phyloP scores from a whole-genome alignment of 2,329 filamentous ascomycete genomes.

The Colletotrichum australisinense region DNA sequence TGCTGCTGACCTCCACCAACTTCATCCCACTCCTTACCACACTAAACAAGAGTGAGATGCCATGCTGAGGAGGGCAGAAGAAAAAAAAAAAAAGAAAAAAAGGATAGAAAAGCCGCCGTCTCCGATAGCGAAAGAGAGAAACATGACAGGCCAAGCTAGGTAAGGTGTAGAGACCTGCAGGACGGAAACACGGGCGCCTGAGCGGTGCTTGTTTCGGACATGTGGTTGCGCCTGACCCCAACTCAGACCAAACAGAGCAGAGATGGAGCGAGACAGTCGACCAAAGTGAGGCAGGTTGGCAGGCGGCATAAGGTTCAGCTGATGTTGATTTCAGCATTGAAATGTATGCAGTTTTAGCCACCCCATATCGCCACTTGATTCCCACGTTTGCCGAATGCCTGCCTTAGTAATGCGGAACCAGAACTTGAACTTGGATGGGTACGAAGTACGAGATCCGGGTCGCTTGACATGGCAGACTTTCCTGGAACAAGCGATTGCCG shows the following conservation, averaged over 20 bases:
- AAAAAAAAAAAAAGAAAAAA: neutral
- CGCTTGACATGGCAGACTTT: neutral
- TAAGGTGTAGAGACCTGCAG: slow-evolving; percentile 21
- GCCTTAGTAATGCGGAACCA: neutral
- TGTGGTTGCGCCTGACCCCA: slow-evolving; percentile 24
- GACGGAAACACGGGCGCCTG: slow-evolving; percentile 31
- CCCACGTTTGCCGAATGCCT: neutral
- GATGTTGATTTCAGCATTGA: slow-evolving; percentile 32
- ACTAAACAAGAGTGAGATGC: neutral
- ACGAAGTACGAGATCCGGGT: neutral
- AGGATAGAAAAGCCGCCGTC: neutral
- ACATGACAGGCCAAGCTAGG: slow-evolving; percentile 19
- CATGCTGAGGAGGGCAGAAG: slow-evolving; percentile 6
- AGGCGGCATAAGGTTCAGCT: slow-evolving; percentile 24
- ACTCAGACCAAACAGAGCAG: slow-evolving; percentile 15
- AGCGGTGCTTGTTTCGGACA: slow-evolving; percentile 32
- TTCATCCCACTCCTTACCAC: neutral
- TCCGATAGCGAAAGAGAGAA: slow-evolving; percentile 13
- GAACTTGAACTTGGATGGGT: neutral
- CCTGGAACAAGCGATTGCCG: neutral
- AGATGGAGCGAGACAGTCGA: slow-evolving; percentile 9
- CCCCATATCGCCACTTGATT: slow-evolving; percentile 8
- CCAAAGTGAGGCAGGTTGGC: slow-evolving; percentile 21
- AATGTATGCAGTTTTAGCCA: slow-evolving; percentile 31
- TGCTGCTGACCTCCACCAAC: slow-evolving; percentile 27